Evolutionary conservation across 2,329 filamentous ascomycete genomes (phyloP).

Genomic region (Taxawa tesnikishii): DNA sequence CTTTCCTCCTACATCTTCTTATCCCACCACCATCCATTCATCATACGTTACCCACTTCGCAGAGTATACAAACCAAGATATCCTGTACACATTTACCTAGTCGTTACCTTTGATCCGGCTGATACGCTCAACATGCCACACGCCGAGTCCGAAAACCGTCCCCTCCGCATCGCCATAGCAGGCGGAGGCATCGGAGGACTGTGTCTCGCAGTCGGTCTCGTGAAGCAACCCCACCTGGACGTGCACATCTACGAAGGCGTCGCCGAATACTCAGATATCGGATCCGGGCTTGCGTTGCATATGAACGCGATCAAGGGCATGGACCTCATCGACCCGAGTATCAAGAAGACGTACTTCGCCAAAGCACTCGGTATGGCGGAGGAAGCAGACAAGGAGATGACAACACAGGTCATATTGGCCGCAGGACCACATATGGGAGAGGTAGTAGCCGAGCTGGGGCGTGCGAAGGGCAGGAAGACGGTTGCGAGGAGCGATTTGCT

Average conservation of each 20-base stretch:
- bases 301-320: constrained; percentile 42
- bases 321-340: constrained; percentile 19
- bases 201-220: constrained; percentile 33
- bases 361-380: constrained; percentile 36
- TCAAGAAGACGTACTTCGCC: constrained; percentile 34
- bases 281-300: constrained; percentile 37
- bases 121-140: too few relatives aligned
- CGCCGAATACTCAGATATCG: constrained; percentile 32
- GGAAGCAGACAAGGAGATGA: constrained; percentile 19
- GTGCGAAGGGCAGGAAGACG: constrained; percentile 21
- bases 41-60: too few relatives aligned
- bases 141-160: too few relatives aligned
- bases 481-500: constrained; percentile 39
- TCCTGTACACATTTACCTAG: too few relatives aligned
- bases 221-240: constrained; percentile 27
- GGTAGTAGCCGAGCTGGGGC: constrained; percentile 23
- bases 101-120: too few relatives aligned
- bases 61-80: too few relatives aligned
- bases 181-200: constrained; percentile 42
- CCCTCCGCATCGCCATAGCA: constrained; percentile 32
- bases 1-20: too few relatives aligned
- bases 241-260: constrained; percentile 41
- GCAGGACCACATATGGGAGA: constrained; percentile 26
- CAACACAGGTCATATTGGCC: constrained; percentile 20
- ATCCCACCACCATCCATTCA: too few relatives aligned